Base-by-base conservation (phyloP, 2,329 filamentous ascomycete species). In the Coniella vitis region DNA sequence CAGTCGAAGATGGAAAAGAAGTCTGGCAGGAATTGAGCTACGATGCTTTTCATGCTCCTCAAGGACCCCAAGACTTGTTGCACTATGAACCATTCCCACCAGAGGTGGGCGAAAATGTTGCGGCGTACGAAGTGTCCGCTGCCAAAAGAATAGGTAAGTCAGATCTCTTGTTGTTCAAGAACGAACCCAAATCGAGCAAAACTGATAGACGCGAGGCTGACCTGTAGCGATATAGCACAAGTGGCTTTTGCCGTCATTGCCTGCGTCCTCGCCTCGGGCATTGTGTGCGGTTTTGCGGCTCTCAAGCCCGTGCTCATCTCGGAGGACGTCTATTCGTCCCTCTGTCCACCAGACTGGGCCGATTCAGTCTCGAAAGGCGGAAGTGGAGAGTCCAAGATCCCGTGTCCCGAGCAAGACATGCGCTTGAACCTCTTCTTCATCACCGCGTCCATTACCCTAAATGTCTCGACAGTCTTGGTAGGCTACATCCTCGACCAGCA, bases 401-500 rank as follows among this genome's bases (percentile, higher is more conserved):
- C 79, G 7, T 84, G 81, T 57, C 75, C 76, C 38, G 71, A 73
- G 57, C 81, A 67, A 46, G 62, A 66, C 46, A 60, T 67, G 57
- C 60, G 64, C 17, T 69, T 87, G 49, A 87, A 87, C 61, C 67
- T 87, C 41, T 86, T 86, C 76, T 87, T 87, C 46, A 54, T 52
- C 31, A 40, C 48, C 8, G 52, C 49, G 1, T 54, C 52, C 13
- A 54, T 52, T 46, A 79, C 75, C 10, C 82, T 82, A 5, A 87
- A 87, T 59, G 76, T 85, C 14, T 78, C 75, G 39, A 82, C 83
- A 9, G 69, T 87, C 10, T 76, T 82, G 13, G 80, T 84, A 3
- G 84, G 84, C 22, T 81, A 80, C 2, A 75, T 84, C 12, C 70
- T 87, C 21, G 84, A 87, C 65, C 73, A 75, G 36, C 86, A 75